phyloP scores from a whole-genome alignment of 805 yeast species.

The Blastobotrys robertii region DNA sequence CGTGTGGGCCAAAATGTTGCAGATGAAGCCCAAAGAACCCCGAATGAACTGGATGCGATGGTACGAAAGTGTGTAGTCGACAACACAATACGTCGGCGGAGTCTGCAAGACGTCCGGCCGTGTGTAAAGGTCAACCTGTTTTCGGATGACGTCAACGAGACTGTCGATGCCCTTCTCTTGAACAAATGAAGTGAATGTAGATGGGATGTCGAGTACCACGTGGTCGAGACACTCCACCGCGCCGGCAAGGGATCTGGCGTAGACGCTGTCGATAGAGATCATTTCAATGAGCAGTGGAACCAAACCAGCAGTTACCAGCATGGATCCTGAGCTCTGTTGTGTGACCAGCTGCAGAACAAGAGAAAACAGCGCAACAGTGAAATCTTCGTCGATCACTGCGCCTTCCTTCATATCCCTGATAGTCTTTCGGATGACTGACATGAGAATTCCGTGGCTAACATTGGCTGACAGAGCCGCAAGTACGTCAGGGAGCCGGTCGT shows the following conservation, averaged over 20 bases:
- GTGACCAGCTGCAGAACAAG: constrained; percentile 48
- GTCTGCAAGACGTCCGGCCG: constrained; percentile 9
- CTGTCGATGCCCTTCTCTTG: constrained; percentile 54
- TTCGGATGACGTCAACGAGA: constrained; percentile 49
- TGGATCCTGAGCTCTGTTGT: constrained; percentile 26
- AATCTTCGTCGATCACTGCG: constrained; percentile 38
- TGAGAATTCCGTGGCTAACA: constrained; percentile 74
- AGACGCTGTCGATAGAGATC: constrained; percentile 40
- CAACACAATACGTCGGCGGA: constrained; percentile 42
- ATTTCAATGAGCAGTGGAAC: constrained; percentile 56
- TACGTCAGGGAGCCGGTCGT: constrained; percentile 66
- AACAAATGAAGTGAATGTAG: constrained; percentile 50
- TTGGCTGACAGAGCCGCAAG: constrained; percentile 74
- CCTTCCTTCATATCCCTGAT: constrained; percentile 39
- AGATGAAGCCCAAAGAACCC: constrained; percentile 52
- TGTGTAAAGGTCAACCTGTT: constrained; percentile 57
- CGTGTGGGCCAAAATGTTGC: constrained; percentile 57
- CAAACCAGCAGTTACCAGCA: constrained; percentile 67
- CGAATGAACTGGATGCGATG: constrained; percentile 35
- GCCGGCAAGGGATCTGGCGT: constrained; percentile 49
- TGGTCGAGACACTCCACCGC: constrained; percentile 51
- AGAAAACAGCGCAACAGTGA: constrained; percentile 42
- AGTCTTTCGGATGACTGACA: constrained; percentile 61
- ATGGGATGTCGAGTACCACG: constrained; percentile 29
- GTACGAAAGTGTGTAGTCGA: constrained; percentile 25